Conservation (phyloP, 345 rosid species). For the Eucalyptus erythrocorys region DNA sequence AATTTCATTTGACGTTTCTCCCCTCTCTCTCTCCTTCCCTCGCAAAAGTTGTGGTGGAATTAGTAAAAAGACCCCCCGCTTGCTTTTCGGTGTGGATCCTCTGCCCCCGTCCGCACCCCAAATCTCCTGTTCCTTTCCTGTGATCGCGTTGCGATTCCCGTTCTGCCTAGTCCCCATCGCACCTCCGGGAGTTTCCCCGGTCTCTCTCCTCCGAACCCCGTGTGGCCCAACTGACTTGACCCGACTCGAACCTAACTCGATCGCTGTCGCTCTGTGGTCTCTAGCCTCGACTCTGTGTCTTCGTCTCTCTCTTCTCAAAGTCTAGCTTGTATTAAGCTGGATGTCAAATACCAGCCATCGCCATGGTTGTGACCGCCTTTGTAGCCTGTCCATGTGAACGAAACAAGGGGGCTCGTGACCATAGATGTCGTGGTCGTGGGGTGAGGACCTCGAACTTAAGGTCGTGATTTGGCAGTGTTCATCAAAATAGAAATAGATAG, state of each 20-base stretch:
- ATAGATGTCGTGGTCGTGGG: background rate
- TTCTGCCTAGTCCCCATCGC: background rate
- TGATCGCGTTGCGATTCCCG: background rate
- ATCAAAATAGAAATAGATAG: background rate
- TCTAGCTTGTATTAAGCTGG: background rate
- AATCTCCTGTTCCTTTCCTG: background rate
- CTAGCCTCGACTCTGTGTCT: background rate
- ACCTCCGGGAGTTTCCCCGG: background rate
- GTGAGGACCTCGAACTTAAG: background rate
- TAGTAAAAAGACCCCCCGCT: background rate
- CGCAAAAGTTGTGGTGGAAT: background rate
- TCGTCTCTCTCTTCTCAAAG: background rate
- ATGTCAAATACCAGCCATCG: background rate
- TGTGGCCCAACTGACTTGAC: background rate
- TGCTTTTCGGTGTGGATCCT: background rate
- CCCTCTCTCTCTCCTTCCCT: background rate
- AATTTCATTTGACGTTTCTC: background rate
- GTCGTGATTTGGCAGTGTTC: background rate
- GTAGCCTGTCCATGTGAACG: background rate
- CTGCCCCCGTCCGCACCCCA: background rate
- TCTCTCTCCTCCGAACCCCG: background rate
- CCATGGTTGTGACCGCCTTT: background rate
- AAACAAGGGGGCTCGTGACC: background rate
- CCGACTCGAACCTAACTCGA: background rate
- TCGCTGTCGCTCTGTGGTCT: background rate